Base-by-base conservation (phyloP, 2,329 filamentous ascomycete species). In the Xylaria arbuscula region DNA sequence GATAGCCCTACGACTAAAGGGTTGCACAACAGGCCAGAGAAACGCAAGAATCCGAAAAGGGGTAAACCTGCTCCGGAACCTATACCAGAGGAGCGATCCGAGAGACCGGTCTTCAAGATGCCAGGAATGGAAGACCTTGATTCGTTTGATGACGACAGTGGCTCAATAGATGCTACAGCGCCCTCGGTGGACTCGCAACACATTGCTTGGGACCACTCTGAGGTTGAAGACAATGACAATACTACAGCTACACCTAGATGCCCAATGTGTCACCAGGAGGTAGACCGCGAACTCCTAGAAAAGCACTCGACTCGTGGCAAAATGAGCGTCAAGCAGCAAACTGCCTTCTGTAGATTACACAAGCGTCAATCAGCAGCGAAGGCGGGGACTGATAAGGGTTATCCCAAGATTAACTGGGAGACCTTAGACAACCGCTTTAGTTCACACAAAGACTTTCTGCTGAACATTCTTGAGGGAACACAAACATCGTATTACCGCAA, bases 321-420 rank as follows among this genome's bases (percentile, higher is more conserved):
- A 50, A 82, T 90, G 80, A 86, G 82, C 38, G 85, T 91, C 42
- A 83, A 83, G 38, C 83, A 86, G 73, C 89, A 93, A 77, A 81
- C 84, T 22, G 82, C 79, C 19, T 93, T 93, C 78, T 93, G 91
- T 77, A 82, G 84, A 51, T 80, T 83, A 8, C 92, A 93, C 81
- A 88, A 86, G 73, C 84, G 82, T 67, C 80, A 82, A 36, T 81
- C 86, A 2, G 90, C 90, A 1, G 72, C 80, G 63, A 79, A 82
- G 8, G 77, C 78, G 3, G 88, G 86, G 81, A 75, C 71, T 10
- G 77, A 83, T 15, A 85, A 83, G 51, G 85, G 87, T 0, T 96
- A 95, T 76, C 93, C 93, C 0, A 77, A 80, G 0, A 91, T 97
- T 60, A 81, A 93, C 66, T 97, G 93, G 93, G 78, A 80, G 0